Evolutionary conservation across 331 rosid genomes (phyloP).

Genomic region (Arachis monticola): DNA sequence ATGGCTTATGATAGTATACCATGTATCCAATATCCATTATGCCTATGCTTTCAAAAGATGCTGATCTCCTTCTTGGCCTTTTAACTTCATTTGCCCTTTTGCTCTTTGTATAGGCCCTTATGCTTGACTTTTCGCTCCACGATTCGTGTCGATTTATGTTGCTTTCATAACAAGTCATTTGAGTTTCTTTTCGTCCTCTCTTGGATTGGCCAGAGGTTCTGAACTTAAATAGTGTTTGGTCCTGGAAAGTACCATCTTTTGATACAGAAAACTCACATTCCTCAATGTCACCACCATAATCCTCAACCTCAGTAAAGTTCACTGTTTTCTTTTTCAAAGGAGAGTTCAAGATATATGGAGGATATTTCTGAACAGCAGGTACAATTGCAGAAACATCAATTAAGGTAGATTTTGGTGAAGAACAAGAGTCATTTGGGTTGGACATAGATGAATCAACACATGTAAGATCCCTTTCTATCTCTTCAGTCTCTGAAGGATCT

Average conservation of each 20-base stretch:
- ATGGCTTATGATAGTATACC: slow-evolving; percentile 50
- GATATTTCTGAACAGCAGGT: slow-evolving; percentile 41
- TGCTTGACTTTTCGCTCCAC: slow-evolving; percentile 45
- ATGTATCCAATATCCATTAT: slow-evolving; percentile 48
- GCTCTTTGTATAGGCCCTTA: slow-evolving; percentile 37
- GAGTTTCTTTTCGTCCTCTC: slow-evolving; percentile 3
- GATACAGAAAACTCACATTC: slow-evolving; percentile 43
- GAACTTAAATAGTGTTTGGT: slow-evolving; percentile 63
- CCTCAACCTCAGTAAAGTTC: slow-evolving; percentile 26
- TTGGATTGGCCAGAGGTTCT: slow-evolving; percentile 37
- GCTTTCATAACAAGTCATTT: slow-evolving; percentile 18
- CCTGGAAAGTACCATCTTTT: slow-evolving; percentile 47
- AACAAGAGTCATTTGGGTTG: slow-evolving; percentile 26
- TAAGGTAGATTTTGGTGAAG: slow-evolving; percentile 28
- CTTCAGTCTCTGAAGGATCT: slow-evolving; percentile 41
- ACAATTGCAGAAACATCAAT: slow-evolving; percentile 37
- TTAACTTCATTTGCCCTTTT: slow-evolving; percentile 23
- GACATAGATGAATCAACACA: slow-evolving; percentile 36
- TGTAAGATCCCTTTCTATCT: slow-evolving; percentile 36
- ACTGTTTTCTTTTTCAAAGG: slow-evolving; percentile 35
- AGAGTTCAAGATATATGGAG: slow-evolving; percentile 34
- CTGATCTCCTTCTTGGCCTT: slow-evolving; percentile 56
- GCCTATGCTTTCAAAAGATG: slow-evolving; percentile 39
- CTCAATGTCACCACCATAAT: slow-evolving; percentile 62
- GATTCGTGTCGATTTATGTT: slow-evolving; percentile 31